Conservation (phyloP, 257 asterid species). For the Penstemon newberryi region DNA sequence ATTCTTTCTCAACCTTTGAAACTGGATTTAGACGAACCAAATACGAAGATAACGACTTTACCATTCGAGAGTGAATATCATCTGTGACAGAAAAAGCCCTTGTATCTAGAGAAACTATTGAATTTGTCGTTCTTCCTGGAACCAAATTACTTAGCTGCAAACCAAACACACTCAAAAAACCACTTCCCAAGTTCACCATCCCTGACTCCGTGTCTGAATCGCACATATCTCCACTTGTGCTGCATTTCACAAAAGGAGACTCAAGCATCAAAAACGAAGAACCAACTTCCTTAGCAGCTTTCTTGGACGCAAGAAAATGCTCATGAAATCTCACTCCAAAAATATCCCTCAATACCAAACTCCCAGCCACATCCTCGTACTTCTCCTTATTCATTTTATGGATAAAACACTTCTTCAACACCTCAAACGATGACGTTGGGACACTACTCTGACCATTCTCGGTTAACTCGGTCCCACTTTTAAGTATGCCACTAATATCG, state of each 20-base stretch:
- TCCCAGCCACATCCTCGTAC: slow-evolving; percentile 85
- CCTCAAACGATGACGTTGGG: slow-evolving; percentile 85
- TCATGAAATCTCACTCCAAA: slow-evolving; percentile 82
- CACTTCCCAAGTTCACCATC: slow-evolving; percentile 32
- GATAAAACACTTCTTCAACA: slow-evolving; percentile 69
- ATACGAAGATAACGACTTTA: slow-evolving; percentile 49
- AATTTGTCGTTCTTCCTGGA: slow-evolving; percentile 36
- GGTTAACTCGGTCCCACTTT: slow-evolving; percentile 27
- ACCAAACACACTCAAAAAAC: slow-evolving; percentile 38
- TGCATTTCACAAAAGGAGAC: slow-evolving; percentile 62
- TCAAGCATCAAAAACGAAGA: slow-evolving; percentile 74
- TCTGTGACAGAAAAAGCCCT: slow-evolving; percentile 38
- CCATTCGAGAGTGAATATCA: slow-evolving; percentile 60
- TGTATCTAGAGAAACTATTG: slow-evolving; percentile 33
- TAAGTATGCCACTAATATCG: slow-evolving; percentile 31
- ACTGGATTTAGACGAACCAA: slow-evolving; percentile 39
- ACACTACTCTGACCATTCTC: slow-evolving; percentile 29
- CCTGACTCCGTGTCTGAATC: slow-evolving; percentile 24
- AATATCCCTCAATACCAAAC: slow-evolving; percentile 72
- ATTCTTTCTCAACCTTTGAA: slow-evolving; percentile 31
- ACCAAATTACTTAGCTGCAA: slow-evolving; percentile 46
- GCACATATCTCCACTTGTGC: slow-evolving; percentile 16
- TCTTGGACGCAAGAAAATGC: slow-evolving; percentile 69
- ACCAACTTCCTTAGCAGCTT: slow-evolving; percentile 83
- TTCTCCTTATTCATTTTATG: slow-evolving; percentile 61